Evolutionary conservation across 495 filamentous ascomycete species (phyloP).

Genomic region (Podospora pseudopauciseta): DNA sequence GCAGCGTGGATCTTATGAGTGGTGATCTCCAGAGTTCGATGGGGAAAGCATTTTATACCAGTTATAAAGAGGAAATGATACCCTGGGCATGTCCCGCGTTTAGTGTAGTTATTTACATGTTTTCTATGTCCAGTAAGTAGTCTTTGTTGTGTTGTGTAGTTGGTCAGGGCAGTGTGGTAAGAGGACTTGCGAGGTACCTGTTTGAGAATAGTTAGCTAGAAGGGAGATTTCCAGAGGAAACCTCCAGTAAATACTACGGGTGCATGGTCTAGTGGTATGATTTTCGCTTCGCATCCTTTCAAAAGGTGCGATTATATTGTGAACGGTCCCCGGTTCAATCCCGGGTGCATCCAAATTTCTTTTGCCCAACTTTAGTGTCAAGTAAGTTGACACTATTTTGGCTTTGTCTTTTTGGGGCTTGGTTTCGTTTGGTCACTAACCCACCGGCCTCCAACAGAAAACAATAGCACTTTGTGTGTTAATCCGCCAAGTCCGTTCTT

Average conservation of each 20-base stretch:
- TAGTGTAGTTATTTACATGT: no score
- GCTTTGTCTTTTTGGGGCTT: neutral
- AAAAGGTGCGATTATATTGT: slow-evolving; percentile 11
- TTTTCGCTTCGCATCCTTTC: slow-evolving; percentile 20
- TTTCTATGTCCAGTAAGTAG: no score
- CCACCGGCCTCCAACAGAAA: neutral
- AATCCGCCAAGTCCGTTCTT: neutral
- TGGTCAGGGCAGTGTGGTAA: no score
- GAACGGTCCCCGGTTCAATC: slow-evolving; percentile 21
- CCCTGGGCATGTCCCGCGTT: neutral
- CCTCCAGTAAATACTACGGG: neutral
- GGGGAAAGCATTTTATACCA: neutral
- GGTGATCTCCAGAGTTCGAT: neutral
- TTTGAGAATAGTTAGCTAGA: no score
- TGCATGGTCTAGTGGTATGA: slow-evolving; percentile 24
- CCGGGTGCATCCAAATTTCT: slow-evolving; percentile 15
- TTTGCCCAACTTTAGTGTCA: slow-evolving; percentile 4
- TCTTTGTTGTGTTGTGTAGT: no score
- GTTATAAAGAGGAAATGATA: neutral
- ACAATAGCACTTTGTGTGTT: neutral
- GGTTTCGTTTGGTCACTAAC: neutral
- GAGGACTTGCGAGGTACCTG: no score
- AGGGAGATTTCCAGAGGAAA: no score
- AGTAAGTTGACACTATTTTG: neutral
- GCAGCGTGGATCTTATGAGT: neutral